Percentiles rank a stretch among this genome's conserved stretches.
These are phyloP conservation scores for Fusarium pseudocircinatum DNA, from an alignment of 2,329 filamentous ascomycete species.

Conservation along the genomic window DNA sequence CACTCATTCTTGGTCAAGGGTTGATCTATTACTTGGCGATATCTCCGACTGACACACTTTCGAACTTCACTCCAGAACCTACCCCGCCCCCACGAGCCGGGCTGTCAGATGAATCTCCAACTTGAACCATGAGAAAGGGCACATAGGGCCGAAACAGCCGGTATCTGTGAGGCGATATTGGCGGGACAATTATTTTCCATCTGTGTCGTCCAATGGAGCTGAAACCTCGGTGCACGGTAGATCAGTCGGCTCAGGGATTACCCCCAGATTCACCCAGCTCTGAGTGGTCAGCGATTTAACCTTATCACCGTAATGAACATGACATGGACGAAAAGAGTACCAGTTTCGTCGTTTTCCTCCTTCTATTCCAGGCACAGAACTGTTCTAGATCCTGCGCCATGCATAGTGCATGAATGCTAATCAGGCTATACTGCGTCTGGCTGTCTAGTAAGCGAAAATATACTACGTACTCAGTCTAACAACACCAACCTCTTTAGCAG, in stretches of 20 bases:
- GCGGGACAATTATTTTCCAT: conserved; percentile 11
- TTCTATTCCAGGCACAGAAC: conserved; percentile 51
- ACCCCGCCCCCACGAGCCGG: conserved; percentile 8
- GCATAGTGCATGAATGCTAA: not conserved
- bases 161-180: not conserved
- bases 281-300: not conserved
- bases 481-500: not conserved
- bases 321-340: not conserved
- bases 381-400: conserved; percentile 16
- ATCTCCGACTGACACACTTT: not conserved
- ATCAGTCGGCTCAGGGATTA: conserved; percentile 6
- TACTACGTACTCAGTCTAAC: not conserved
- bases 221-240: not conserved
- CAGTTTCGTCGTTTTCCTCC: conserved; percentile 36
- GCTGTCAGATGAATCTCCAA: conserved; percentile 20
- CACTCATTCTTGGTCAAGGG: not conserved
- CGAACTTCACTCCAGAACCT: not conserved
- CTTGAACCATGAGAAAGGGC: not conserved
- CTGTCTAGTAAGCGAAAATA: not conserved
- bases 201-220: not conserved
- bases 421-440: not conserved
- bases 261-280: not conserved
- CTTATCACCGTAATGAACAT: not conserved
- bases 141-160: not conserved
- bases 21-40: not conserved